Base-by-base conservation (phyloP, 2,329 filamentous ascomycete species). In the Fusarium armeniacum region DNA sequence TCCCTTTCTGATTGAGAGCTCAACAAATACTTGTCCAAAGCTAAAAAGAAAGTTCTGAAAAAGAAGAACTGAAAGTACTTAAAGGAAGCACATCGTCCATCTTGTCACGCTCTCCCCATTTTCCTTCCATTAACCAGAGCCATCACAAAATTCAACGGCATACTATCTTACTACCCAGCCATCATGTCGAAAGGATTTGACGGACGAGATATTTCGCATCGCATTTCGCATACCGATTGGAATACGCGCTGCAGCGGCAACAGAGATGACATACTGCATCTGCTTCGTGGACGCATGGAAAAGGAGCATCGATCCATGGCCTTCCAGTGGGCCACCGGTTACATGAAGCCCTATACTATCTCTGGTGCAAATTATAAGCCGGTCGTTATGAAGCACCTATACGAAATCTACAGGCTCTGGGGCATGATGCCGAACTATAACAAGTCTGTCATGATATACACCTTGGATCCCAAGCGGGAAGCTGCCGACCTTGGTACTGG, bases 401-500 rank as follows among this genome's bases (percentile, higher is more conserved):
- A 6, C 15, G 7, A 35, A 12, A 24, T 5, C 5, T 8, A 11
- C 16, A 15, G 18, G 30, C 24, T 46, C 10, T 3, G 28, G 6
- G 32, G n/a, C 10, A 46, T 52, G 35, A 22, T 41, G 5, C 16
- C 28, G 4, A 52, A 12, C 12, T 36, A 50, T 24, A 61, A 61
- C 20, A 61, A 61, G 13, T 63, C 60, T 15, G 35, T 28, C 5
- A 38, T 44, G 15, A 54, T 63, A 5, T 63, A 60, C 13, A 30
- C 47, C 13, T 38, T 49, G 24, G 36, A 63, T 12, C 47, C 55
- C 2, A 33, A 46, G 4, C 38, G 16, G 18, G 20, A 46, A 24
- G 46, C n/a, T n/a, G n/a, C n/a, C n/a, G 3, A 40, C 15, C 18
- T 46, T 15, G 5, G 9, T 3, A 22, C 26, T 3, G 43, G 47